Evolutionary conservation across 148 eudicot species (phyloP).

Genomic region (Rhododendron ferrugineum): DNA sequence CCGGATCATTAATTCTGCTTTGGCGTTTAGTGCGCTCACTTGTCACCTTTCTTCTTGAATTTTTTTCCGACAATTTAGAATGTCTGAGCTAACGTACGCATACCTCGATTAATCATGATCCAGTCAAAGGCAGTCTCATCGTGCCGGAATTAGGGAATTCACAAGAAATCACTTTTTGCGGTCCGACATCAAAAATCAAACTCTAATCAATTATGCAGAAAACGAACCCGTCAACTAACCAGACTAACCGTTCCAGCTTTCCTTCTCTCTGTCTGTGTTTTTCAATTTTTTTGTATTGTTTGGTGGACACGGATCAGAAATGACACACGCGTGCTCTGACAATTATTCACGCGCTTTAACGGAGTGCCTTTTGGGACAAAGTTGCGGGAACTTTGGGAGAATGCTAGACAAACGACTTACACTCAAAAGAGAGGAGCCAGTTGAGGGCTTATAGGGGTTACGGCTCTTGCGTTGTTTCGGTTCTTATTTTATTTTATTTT

Average conservation of each 20-base stretch:
- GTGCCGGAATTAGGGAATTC: no score
- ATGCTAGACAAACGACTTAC: background rate
- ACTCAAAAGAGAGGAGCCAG: no score
- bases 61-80: no score
- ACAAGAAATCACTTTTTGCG: no score
- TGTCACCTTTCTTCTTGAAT: background rate
- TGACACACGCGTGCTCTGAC: slow-evolving; percentile 14
- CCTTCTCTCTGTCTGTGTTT: background rate
- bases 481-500: no score
- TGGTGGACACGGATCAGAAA: background rate
- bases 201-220: no score
- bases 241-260: background rate
- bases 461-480: no score
- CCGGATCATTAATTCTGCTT: background rate
- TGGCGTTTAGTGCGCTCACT: slow-evolving; percentile 2
- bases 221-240: no score
- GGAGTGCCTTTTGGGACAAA: background rate
- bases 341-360: slow-evolving; percentile 6
- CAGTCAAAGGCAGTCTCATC: no score
- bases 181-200: no score
- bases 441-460: no score
- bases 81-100: rapidly evolving
- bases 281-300: background rate
- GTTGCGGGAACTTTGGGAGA: background rate
- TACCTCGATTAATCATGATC: no score